Evolutionary conservation across 2,329 filamentous ascomycete species (phyloP).

Genomic region (Huntiella decipiens): DNA sequence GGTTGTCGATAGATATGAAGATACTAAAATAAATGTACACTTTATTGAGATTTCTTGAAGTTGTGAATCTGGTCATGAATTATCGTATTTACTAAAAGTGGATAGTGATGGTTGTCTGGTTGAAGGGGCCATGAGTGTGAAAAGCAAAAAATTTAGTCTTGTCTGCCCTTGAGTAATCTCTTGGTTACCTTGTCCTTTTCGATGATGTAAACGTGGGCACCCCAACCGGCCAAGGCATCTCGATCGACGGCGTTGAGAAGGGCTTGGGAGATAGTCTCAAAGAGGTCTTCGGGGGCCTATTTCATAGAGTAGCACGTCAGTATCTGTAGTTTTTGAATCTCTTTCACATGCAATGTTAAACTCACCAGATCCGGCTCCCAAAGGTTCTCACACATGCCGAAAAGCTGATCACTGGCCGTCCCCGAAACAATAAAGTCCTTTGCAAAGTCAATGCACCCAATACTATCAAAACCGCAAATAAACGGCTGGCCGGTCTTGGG

Average conservation of each 20-base stretch:
- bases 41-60: not conserved
- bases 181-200: constrained; percentile 99
- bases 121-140: constrained; percentile 4
- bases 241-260: constrained; percentile 90
- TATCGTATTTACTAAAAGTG: constrained; percentile 6
- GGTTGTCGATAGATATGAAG: too few species aligned
- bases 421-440: constrained; percentile 98
- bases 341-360: constrained; percentile 12
- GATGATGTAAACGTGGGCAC: constrained; percentile 97
- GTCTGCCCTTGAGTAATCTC: constrained; percentile 91
- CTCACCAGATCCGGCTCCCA: constrained; percentile 94
- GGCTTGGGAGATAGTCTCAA: constrained; percentile 94
- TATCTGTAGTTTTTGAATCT: not conserved
- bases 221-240: constrained; percentile 94
- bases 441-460: constrained; percentile 97
- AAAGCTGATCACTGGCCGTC: constrained; percentile 90
- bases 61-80: constrained; percentile 6
- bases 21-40: not conserved
- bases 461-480: constrained; percentile 97
- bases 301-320: not conserved
- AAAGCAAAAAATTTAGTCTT: constrained; percentile 44
- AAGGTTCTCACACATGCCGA: constrained; percentile 93
- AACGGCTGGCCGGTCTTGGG: constrained; percentile 87
- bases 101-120: not conserved
- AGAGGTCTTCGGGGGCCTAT: constrained; percentile 78